Percentiles rank a stretch among this genome's conserved stretches.
Evolutionary conservation across 2,329 filamentous ascomycete species (phyloP).

Genomic region (Ophiognomonia clavigignenti-juglandacearum): DNA sequence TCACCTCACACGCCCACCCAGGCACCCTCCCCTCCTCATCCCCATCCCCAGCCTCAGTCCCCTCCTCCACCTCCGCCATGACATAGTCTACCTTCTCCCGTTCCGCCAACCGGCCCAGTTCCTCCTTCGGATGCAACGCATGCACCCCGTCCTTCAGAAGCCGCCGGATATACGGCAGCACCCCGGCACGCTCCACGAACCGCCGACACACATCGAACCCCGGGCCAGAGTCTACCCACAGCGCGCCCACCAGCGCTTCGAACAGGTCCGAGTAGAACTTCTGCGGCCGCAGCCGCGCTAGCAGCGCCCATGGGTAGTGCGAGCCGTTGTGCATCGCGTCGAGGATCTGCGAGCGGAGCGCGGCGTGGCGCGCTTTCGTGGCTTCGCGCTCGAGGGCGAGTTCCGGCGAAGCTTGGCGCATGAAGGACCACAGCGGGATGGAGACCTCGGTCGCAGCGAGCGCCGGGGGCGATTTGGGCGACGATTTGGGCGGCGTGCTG

Average conservation of each 20-base stretch:
- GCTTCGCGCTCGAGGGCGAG: slow-evolving; percentile 42
- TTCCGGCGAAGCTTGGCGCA: slow-evolving; percentile 52
- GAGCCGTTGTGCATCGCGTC: slow-evolving; percentile 42
- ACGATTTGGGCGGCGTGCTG: neutral
- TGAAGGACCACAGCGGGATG: slow-evolving; percentile 61
- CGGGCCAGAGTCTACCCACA: slow-evolving; percentile 72
- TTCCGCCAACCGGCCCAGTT: slow-evolving; percentile 56
- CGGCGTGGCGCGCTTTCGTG: slow-evolving; percentile 39
- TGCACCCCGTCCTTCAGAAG: slow-evolving; percentile 56
- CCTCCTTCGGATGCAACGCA: slow-evolving; percentile 61
- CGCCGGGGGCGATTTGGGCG: neutral
- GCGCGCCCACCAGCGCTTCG: slow-evolving; percentile 73
- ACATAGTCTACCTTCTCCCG: slow-evolving; percentile 50
- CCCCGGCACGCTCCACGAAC: slow-evolving; percentile 59
- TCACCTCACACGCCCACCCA: slow-evolving; percentile 40
- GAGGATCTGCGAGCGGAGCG: slow-evolving; percentile 44
- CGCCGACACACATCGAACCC: slow-evolving; percentile 52
- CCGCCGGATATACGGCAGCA: slow-evolving; percentile 58
- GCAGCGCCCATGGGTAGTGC: slow-evolving; percentile 71
- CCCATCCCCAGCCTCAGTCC: no score
- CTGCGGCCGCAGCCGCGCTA: slow-evolving; percentile 59
- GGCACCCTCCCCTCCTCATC: slow-evolving; percentile 16
- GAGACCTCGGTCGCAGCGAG: slow-evolving; percentile 16
- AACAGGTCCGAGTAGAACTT: slow-evolving; percentile 85
- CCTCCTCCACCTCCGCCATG: slow-evolving; percentile 24